Percentiles rank a stretch among this genome's conserved stretches.
These are phyloP conservation scores for Brassica carinata DNA, from an alignment of 345 rosid genomes.

Conservation along the genomic window DNA sequence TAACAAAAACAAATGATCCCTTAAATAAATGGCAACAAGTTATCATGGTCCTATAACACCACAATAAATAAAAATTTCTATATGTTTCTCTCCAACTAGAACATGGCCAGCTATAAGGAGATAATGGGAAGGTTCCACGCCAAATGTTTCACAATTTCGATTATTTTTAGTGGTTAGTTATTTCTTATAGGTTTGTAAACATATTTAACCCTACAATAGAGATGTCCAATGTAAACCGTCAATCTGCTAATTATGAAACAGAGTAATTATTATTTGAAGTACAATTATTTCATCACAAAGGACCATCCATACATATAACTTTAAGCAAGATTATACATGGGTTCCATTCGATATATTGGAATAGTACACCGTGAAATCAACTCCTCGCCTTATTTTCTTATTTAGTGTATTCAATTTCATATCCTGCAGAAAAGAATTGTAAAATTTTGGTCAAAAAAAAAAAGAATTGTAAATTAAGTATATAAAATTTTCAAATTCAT, in stretches of 20 bases:
- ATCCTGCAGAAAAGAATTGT: slow-evolving; percentile 19
- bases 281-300: not conserved
- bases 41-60: too few species aligned
- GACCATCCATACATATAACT: not conserved
- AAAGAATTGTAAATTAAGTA: not conserved
- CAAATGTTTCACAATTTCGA: too few species aligned
- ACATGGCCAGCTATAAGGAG: too few species aligned
- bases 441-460: not conserved
- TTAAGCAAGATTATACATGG: not conserved
- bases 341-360: slow-evolving; percentile 21
- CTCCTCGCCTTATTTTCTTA: not conserved
- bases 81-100: too few species aligned
- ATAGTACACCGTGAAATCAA: not conserved
- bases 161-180: too few species aligned
- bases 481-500: not conserved
- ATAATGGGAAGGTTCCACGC: too few species aligned
- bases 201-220: not conserved
- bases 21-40: too few species aligned
- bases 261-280: slow-evolving; percentile 16
- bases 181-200: not conserved
- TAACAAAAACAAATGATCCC: too few species aligned
- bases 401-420: slow-evolving; percentile 3
- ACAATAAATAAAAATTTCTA: too few species aligned
- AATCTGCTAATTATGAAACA: not conserved
- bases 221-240: not conserved